Base-by-base conservation (phyloP, 106 monocot species). In the Narthecium ossifragum region DNA sequence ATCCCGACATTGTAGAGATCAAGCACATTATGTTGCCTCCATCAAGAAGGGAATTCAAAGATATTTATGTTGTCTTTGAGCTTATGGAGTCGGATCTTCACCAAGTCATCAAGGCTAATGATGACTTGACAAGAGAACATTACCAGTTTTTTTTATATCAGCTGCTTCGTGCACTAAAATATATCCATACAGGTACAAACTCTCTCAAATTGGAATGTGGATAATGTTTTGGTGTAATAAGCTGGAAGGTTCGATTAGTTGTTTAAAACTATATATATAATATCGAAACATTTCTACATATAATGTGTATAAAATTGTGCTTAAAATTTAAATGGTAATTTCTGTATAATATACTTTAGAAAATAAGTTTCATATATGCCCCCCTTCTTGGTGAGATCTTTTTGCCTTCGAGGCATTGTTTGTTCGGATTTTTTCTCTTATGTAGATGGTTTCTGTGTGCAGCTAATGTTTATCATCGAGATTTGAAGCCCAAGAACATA, bases 381-480 rank as follows among this genome's bases (percentile, higher is more conserved):
- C n/a, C n/a, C n/a, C n/a, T n/a, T n/a, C n/a, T n/a, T n/a, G n/a
- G n/a, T n/a, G n/a, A n/a, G n/a, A n/a, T n/a, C n/a, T n/a, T n/a
- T n/a, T n/a, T n/a, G n/a, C n/a, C n/a, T n/a, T n/a, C n/a, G n/a
- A n/a, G n/a, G n/a, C 24, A 22, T 51, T 20, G 8, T 34, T 6
- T 15, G 11, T 26, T 26, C 10, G 0, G 18, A 21, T 47, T 26
- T 31, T 21, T 46, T 14, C 3, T 18, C 15, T 27, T 62, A 12
- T 64, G 22, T 55, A 57, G 34, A 21, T 57, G 25, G 23, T 4
- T 22, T 29, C 26, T 18, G 53, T 38, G 1, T 79, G 73, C 82
- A 90, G 90, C 91, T 26, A 91, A 91, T 74, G 91, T 91, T 55
- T 91, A 80, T 77, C 91, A 91, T 66, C 72, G 91, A 26, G 91